Evolutionary conservation across 352 stramenopile genomes (phyloP).

Genomic region (Aphanomyces invadans): DNA sequence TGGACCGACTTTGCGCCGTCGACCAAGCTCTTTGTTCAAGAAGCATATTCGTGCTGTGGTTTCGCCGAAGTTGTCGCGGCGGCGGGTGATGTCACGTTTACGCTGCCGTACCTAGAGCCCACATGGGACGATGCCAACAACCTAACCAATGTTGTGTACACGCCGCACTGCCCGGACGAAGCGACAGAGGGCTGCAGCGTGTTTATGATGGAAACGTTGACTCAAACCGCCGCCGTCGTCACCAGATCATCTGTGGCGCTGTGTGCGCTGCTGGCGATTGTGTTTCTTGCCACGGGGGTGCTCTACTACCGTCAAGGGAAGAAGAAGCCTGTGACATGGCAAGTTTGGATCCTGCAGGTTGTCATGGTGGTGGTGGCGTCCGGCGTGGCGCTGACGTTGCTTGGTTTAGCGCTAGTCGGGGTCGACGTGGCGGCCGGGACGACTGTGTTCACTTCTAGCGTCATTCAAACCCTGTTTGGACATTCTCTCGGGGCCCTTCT

Average conservation of each 20-base stretch:
- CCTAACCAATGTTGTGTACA: background rate
- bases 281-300: slow-evolving; percentile 28
- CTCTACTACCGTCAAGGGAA: slow-evolving; percentile 30
- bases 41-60: slow-evolving; percentile 42
- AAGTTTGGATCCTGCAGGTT: slow-evolving; percentile 3
- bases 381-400: slow-evolving; percentile 28
- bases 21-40: slow-evolving; percentile 44
- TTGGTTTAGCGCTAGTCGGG: slow-evolving; percentile 32
- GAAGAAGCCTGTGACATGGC: slow-evolving; percentile 26
- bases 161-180: slow-evolving; percentile 23
- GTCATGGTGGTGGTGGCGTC: slow-evolving; percentile 22
- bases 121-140: slow-evolving; percentile 27
- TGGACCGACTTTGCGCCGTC: slow-evolving; percentile 25
- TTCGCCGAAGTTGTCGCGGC: slow-evolving; percentile 35
- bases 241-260: slow-evolving; percentile 21
- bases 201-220: slow-evolving; percentile 34
- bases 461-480: slow-evolving; percentile 45
- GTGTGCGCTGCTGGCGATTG: slow-evolving; percentile 23
- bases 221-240: slow-evolving; percentile 24
- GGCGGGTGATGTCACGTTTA: slow-evolving; percentile 30
- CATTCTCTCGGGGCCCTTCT: slow-evolving; percentile 32
- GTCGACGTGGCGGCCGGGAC: slow-evolving; percentile 35
- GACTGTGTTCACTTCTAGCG: slow-evolving; percentile 41
- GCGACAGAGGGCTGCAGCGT: slow-evolving; percentile 28
- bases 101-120: slow-evolving; percentile 28